Evolutionary conservation across 306 rosid genomes (phyloP).

Genomic region (Clitoria ternatea): DNA sequence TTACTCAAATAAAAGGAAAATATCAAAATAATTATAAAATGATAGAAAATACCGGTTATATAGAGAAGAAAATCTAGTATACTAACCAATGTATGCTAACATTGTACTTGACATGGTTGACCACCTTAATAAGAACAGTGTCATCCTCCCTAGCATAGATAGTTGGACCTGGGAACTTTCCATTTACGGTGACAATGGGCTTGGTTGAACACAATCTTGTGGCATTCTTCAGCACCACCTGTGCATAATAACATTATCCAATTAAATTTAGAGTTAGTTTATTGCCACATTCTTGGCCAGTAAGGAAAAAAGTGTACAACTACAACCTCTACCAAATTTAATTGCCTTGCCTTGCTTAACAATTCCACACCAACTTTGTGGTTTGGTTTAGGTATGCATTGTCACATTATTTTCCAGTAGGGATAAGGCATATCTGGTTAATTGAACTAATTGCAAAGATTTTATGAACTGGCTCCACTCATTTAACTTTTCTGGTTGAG

Average conservation of each 20-base stretch:
- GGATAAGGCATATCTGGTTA: background rate
- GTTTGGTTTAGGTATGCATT: slow-evolving; percentile 3
- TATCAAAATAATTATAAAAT: too few species aligned
- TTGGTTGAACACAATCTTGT: slow-evolving; percentile 51
- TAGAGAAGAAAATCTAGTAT: background rate
- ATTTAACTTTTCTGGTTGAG: background rate
- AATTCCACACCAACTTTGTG: slow-evolving; percentile 16
- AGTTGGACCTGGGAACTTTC: slow-evolving; percentile 46
- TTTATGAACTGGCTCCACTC: background rate
- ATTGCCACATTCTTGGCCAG: slow-evolving; percentile 40
- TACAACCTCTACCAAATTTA: slow-evolving; percentile 28
- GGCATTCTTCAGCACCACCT: slow-evolving; percentile 50
- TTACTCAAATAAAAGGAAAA: too few species aligned
- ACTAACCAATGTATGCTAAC: slow-evolving; percentile 83
- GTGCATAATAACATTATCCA: background rate
- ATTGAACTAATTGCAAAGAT: background rate
- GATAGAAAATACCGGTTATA: too few species aligned
- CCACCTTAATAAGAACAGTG: slow-evolving; percentile 40
- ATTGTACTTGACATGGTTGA: slow-evolving; percentile 76
- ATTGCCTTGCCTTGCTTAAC: slow-evolving; percentile 27
- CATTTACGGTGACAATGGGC: slow-evolving; percentile 44
- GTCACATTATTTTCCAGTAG: background rate
- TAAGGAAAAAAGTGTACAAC: slow-evolving; percentile 14
- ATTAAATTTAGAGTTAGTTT: slow-evolving; percentile 38
- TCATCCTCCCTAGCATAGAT: slow-evolving; percentile 57